Evolutionary conservation across 192 early-diverging fungal genomes (phyloP).

Genomic region (Chytriomyces hyalinus): DNA sequence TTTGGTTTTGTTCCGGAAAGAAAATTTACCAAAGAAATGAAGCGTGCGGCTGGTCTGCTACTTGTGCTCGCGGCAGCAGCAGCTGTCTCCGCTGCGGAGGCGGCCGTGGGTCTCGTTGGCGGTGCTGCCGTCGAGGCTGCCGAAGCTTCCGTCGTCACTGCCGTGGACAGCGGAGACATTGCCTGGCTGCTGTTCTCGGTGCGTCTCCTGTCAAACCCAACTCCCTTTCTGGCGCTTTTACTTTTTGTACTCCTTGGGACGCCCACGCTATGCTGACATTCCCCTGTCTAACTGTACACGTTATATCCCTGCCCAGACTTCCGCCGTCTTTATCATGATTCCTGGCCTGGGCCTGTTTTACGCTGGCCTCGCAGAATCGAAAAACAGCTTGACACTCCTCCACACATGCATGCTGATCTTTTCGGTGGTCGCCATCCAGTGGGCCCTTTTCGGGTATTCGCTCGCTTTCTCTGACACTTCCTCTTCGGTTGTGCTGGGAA

Average conservation of each 20-base stretch:
- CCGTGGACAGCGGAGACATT: slow-evolving; percentile 3
- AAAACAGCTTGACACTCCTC: slow-evolving; percentile 90
- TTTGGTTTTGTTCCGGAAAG: too few relatives aligned
- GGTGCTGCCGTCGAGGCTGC: not conserved
- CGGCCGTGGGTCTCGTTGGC: not conserved
- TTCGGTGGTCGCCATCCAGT: slow-evolving; percentile 86
- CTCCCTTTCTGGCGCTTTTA: not conserved
- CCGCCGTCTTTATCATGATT: slow-evolving; percentile 92
- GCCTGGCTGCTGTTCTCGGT: slow-evolving; percentile 15
- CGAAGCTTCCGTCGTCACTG: not conserved
- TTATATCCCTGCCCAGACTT: slow-evolving; percentile 38
- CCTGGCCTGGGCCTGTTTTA: slow-evolving; percentile 96
- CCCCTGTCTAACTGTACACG: not conserved
- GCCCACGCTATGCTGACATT: not conserved
- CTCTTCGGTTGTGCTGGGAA: slow-evolving; percentile 42
- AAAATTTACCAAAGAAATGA: too few relatives aligned
- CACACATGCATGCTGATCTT: slow-evolving; percentile 74
- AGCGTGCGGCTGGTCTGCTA: too few relatives aligned
- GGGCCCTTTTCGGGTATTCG: slow-evolving; percentile 90
- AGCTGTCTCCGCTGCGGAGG: too few relatives aligned
- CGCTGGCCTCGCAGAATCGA: slow-evolving; percentile 89
- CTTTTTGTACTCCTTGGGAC: not conserved
- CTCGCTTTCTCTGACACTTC: slow-evolving; percentile 74
- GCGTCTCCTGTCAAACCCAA: not conserved
- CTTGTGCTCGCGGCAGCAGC: too few relatives aligned